Percentiles rank a stretch among this genome's conserved stretches.
phyloP scores from a whole-genome alignment of 169 alveolate species.

The Eimeria falciformis region DNA sequence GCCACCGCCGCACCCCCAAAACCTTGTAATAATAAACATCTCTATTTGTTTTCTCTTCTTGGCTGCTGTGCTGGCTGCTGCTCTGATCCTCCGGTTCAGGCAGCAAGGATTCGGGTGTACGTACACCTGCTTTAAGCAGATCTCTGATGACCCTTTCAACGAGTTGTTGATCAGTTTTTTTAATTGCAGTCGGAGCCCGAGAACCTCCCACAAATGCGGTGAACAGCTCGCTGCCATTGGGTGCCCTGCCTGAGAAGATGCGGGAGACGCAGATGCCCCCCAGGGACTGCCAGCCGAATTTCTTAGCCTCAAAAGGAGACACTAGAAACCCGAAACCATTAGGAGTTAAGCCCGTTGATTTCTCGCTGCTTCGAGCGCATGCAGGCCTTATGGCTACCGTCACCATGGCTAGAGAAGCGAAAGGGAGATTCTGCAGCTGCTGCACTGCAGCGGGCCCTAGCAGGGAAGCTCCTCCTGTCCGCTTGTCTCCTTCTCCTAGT shows the following conservation, averaged over 20 bases:
- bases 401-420: constrained; percentile 17
- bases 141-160: background rate
- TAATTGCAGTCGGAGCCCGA: background rate
- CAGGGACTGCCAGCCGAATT: constrained; percentile 26
- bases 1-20: constrained; percentile 39
- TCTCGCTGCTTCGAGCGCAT: background rate
- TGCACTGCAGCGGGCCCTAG: background rate
- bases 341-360: background rate
- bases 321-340: constrained; percentile 60
- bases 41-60: background rate
- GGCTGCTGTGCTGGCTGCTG: background rate
- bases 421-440: background rate
- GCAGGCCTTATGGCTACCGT: constrained; percentile 35
- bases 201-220: constrained; percentile 28
- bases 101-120: background rate
- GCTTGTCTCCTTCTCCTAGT: background rate
- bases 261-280: constrained; percentile 62
- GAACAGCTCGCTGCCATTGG: background rate
- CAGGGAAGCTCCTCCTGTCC: background rate
- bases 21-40: background rate
- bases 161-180: background rate
- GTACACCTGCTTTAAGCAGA: background rate
- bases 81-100: background rate
- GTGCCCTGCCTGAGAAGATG: constrained; percentile 39
- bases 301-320: constrained; percentile 4